These are phyloP conservation scores for Escallonia rubra DNA, from an alignment of 129 eudicot species.

Conservation along the genomic window DNA sequence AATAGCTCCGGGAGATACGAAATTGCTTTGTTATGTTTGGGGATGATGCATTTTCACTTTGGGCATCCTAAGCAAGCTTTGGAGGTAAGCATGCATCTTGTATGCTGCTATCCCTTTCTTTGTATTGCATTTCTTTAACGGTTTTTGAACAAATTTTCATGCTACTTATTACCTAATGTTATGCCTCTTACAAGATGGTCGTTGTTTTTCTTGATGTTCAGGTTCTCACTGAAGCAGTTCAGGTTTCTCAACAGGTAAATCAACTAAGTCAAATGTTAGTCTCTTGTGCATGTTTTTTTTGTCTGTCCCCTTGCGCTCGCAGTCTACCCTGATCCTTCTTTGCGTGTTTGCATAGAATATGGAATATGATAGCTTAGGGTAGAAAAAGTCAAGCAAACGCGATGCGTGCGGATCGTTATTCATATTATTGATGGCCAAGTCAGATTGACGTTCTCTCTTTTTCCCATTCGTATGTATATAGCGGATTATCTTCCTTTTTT, in stretches of 20 bases:
- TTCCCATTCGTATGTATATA: no score
- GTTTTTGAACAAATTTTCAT: not conserved
- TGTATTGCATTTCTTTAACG: not conserved
- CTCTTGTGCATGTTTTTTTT: not conserved
- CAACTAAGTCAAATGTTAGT: no score
- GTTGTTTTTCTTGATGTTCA: slow-evolving; percentile 33
- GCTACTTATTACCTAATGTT: slow-evolving; percentile 4
- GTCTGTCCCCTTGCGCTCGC: no score
- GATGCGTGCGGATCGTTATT: not conserved
- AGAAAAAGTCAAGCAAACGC: not conserved
- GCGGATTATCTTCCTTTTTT: no score
- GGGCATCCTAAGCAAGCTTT: slow-evolving; percentile 93
- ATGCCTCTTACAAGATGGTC: slow-evolving; percentile 9
- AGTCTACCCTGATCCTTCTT: no score
- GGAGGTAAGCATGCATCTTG: slow-evolving; percentile 46
- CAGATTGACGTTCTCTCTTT: no score
- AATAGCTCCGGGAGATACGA: slow-evolving; percentile 78
- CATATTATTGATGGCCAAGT: not conserved
- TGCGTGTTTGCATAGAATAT: not conserved
- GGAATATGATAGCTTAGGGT: not conserved
- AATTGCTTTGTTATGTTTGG: slow-evolving; percentile 80
- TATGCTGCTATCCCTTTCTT: not conserved
- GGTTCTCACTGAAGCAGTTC: slow-evolving; percentile 93
- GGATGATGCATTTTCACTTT: slow-evolving; percentile 95
- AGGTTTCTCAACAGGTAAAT: slow-evolving; percentile 84